Evolutionary conservation across 2,329 filamentous ascomycete species (phyloP).

Genomic region (Cytospora paraplurivora): DNA sequence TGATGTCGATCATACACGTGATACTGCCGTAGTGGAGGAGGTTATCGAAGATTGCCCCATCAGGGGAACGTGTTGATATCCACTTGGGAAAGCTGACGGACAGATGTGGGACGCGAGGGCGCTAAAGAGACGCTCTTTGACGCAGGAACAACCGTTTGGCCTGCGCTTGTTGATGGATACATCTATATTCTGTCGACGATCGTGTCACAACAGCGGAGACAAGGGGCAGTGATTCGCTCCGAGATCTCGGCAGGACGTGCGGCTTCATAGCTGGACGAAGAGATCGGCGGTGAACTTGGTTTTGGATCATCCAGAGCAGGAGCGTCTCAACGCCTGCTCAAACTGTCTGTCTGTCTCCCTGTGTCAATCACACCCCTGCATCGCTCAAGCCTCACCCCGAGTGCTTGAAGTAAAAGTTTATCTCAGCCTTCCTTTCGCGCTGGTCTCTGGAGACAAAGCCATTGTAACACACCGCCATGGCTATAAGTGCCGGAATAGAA

Average conservation of each 20-base stretch:
- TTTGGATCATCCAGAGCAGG: constrained; percentile 1
- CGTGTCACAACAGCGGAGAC: constrained; percentile 13
- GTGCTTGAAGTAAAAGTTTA: neutral
- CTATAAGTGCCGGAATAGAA: constrained; percentile 3
- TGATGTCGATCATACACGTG: constrained; percentile 15
- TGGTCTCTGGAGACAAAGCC: neutral
- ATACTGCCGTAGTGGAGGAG: constrained; percentile 14
- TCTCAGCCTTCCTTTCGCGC: neutral
- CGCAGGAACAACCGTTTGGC: constrained; percentile 23
- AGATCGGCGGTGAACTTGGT: constrained; percentile 10
- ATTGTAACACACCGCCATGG: constrained; percentile 11
- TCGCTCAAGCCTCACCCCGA: neutral
- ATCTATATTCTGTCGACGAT: constrained; percentile 7
- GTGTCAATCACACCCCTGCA: constrained; percentile 2
- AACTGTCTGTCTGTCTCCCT: neutral
- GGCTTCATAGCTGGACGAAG: constrained; percentile 3
- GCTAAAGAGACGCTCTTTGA: constrained; percentile 25
- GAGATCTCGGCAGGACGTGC: constrained; percentile 2
- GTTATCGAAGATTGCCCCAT: constrained; percentile 11
- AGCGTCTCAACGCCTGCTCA: neutral
- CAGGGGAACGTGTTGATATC: constrained; percentile 1
- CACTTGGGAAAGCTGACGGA: constrained; percentile 14
- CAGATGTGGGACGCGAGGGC: constrained; percentile 16
- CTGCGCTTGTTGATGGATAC: constrained; percentile 16
- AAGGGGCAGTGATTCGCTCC: neutral